Evolutionary conservation across 768 basidiomycete species (phyloP), one percentile per base, ranked within the genome.

Genomic region (Boletus pseudopeckii): DNA sequence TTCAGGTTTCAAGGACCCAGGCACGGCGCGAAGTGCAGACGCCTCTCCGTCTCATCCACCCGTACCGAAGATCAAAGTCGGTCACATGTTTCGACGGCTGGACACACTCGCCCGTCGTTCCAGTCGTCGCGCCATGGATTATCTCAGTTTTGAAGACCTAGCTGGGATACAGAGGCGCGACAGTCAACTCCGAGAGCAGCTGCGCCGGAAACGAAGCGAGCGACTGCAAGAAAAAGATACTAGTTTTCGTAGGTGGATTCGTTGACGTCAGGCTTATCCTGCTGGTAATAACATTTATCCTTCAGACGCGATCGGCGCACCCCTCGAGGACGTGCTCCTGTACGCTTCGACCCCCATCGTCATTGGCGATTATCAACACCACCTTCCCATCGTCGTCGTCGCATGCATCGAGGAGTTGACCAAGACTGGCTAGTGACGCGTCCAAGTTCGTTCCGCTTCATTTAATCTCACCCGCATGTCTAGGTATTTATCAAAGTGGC

Each of bases 401-500:
- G 67, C 74, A 0, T 77, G 74, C 50, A 54, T 80, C 24, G 79
- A 80, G 41, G 76, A 80, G 58, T 60, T 80, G 33, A 77, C 77
- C 50, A 73, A 76, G 20, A 77, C 76, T 14, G 77, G 77, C 69
- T 17, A 38, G 44, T 58, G 30, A 41, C 18, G 2, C 28, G 5
- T 43, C 30, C 20, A 9, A 11, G 13, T 33, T 22, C 20, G 7
- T 46, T 17, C n/a, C 44, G 14, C 41, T 39, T 50, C 44, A 44
- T 34, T 33, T 32, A 1, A 3, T 45, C 48, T 53, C 33, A 54
- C 22, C 2, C 11, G 3, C 1, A 11, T 30, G 0, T 58, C 24
- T 55, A 79, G 78, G 79, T 5, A 72, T 77, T 8, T 76, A 77
- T 52, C 71, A 77, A 26, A 67, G 62, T 1, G 73, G 73, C 3